Base-by-base conservation (phyloP, 441 rosid species). In the Populus hybrid region DNA sequence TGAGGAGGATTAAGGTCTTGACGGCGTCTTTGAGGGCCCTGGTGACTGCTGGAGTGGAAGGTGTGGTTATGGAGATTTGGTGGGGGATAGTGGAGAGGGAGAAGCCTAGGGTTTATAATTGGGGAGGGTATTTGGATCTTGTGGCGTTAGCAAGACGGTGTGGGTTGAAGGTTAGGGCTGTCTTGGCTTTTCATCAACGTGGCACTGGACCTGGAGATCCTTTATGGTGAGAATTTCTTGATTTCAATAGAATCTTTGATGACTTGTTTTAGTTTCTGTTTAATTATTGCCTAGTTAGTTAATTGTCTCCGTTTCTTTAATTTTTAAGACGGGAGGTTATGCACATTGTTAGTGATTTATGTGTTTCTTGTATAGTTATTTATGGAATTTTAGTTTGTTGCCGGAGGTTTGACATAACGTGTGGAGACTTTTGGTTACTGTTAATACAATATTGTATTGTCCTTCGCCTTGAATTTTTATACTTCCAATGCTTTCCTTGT, bases 11-110 rank as follows among this genome's bases (percentile, higher is more conserved):
- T 70, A 85, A 77, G 86, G 72, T 83, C 12, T 81, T 88, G 82
- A 42, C 46, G 3, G 81, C 78, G 64, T 85, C 86, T 10, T 78
- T 86, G 67, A 80, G 73, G 64, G 87, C 91, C 6, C 80, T 89
- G 42, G 83, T 79, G 36, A 74, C 71, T 12, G 87, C 85, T 0
- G 91, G 89, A 8, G 88, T 88, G 1, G 87, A 84, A 78, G 90
- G 92, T 26, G 80, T 89, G 64, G 88, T 87, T 77, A 76, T 87
- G 80, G 90, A 87, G 72, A 81, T 89, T 1, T 89, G 88, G 88
- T 89, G 92, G 92, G 89, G 92, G 34, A 30, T 87, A 30, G 89
- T 89, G 77, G 92, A 89, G 84, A 74, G 80, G 73, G 85, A 84
- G n/a, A 50, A 71, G 35, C 89, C 92, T 7, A 77, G 83, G 73